Base-by-base conservation (phyloP, 805 yeast species). In the Clavispora santaluciae region DNA sequence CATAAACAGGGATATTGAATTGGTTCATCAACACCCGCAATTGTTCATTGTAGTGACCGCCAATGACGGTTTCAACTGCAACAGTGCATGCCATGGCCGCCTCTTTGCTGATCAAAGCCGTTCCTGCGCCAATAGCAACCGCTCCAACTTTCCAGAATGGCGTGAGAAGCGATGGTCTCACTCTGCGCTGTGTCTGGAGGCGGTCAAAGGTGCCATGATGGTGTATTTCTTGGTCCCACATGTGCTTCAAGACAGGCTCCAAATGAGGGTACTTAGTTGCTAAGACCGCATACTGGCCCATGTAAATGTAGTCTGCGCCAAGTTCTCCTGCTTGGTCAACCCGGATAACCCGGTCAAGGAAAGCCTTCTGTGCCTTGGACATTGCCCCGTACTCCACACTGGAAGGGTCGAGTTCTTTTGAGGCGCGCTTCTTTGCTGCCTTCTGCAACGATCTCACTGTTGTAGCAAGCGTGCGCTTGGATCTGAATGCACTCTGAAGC, bases 61-160 rank as follows among this genome's bases (percentile, higher is more conserved):
- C 99, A 60, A 93, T 93, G 5, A 93, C 98, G 0, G 99, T 93
- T 63, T 93, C 99, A 2, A 93, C 98, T 0, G 98, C 98, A 45
- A 90, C 98, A 0, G 99, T 93, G 60, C 99, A 93, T 1, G 99
- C 98, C 99, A 93, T 93, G 2, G 99, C 98, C 2, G 96, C 97
- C 59, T 91, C 96, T 56, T 88, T 87, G 13, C 96, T 83, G 47
- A 89, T 63, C 40, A 85, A 53, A 0, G 96, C 97, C 0, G 98
- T 93, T 1, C 82, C 84, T 1, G 79, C 78, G 3, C 99, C 99
- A 68, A 93, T 72, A 0, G 81, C 81, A 37, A 84, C 72, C 0
- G 99, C 98, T 3, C 97, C 98, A 0, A 77, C 62, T 59, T 86
- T 89, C 99, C 99, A 93, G 1, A 87, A 54, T 1, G 99, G 99